Conservation (phyloP, 2,329 filamentous ascomycete genomes). For the Chaetothyriales sp. region DNA sequence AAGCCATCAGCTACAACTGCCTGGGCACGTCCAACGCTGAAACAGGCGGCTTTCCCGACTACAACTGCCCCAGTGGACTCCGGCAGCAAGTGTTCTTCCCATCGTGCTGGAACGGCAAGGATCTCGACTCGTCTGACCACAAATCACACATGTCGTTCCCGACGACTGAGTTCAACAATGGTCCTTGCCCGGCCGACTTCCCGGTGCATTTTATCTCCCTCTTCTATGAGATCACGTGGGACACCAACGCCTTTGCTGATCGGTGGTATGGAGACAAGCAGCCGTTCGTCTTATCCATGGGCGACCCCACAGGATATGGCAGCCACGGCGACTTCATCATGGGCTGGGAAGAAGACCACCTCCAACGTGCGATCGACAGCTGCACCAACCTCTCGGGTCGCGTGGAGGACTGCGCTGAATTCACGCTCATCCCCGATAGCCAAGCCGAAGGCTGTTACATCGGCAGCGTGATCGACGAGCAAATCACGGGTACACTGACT, state of each 20-base stretch:
- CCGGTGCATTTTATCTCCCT: conserved; percentile 44
- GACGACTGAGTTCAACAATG: conserved; percentile 23
- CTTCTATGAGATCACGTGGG: conserved; percentile 48
- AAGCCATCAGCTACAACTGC: conserved; percentile 43
- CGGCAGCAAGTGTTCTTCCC: conserved; percentile 27
- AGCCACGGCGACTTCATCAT: conserved; percentile 54
- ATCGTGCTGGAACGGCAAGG: conserved; percentile 26
- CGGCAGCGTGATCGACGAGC: conserved; percentile 27
- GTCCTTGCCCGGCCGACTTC: conserved; percentile 28
- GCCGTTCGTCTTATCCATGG: conserved; percentile 44
- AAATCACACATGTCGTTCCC: conserved; percentile 26
- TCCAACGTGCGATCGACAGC: conserved; percentile 53
- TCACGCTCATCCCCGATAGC: conserved; percentile 43
- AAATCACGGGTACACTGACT: conserved; percentile 14
- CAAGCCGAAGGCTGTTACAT: conserved; percentile 41
- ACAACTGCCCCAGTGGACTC: conserved; percentile 48
- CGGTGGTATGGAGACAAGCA: conserved; percentile 29
- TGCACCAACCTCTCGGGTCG: conserved; percentile 48
- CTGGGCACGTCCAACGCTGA: conserved; percentile 33
- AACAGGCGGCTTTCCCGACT: conserved; percentile 52
- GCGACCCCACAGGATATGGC: conserved; percentile 37
- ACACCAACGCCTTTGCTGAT: conserved; percentile 38
- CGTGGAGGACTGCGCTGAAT: conserved; percentile 47
- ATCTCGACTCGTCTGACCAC: conserved; percentile 23
- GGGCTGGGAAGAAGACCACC: conserved; percentile 53